phyloP scores from a whole-genome alignment of 2,329 filamentous ascomycete species.

The Coniochaeta sp. region DNA sequence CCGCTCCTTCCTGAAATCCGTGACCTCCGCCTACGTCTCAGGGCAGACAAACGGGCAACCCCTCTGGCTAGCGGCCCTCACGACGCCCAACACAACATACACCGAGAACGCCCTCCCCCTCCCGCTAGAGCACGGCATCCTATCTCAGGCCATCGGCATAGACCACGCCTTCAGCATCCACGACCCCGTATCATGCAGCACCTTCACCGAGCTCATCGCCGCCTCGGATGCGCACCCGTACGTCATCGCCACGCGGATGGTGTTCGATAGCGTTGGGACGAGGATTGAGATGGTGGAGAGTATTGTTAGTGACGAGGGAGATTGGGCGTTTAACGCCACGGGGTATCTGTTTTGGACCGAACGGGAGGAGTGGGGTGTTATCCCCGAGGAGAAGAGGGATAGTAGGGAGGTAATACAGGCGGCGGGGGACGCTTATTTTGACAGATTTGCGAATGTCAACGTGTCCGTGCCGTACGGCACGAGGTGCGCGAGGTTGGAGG shows the following conservation, averaged over 20 bases:
- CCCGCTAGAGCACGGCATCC: conserved; percentile 18
- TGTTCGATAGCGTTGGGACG: conserved; percentile 12
- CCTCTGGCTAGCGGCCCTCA: neutral
- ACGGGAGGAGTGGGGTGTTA: conserved; percentile 15
- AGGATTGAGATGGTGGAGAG: conserved; percentile 19
- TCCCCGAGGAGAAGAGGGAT: conserved; percentile 16
- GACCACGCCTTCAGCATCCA: conserved; percentile 25
- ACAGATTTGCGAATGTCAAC: conserved; percentile 18
- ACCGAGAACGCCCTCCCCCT: conserved; percentile 23
- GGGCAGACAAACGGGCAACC: neutral
- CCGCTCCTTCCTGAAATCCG: neutral
- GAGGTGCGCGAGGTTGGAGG: conserved; percentile 20
- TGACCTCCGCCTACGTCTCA: neutral
- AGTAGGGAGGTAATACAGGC: conserved; percentile 19
- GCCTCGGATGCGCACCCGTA: conserved; percentile 22
- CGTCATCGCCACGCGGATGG: conserved; percentile 29
- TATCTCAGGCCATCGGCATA: conserved; percentile 21
- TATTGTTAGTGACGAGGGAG: conserved; percentile 17
- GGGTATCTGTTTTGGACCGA: conserved; percentile 15
- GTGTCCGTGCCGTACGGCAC: conserved; percentile 18
- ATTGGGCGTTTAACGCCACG: conserved; percentile 23
- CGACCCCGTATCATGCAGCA: conserved; percentile 24
- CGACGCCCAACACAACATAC: conserved; percentile 14
- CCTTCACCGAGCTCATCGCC: conserved; percentile 27
- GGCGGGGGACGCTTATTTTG: conserved; percentile 19